phyloP scores from a whole-genome alignment of 352 stramenopile species.

The Phytophthora macrochlamydospora region DNA sequence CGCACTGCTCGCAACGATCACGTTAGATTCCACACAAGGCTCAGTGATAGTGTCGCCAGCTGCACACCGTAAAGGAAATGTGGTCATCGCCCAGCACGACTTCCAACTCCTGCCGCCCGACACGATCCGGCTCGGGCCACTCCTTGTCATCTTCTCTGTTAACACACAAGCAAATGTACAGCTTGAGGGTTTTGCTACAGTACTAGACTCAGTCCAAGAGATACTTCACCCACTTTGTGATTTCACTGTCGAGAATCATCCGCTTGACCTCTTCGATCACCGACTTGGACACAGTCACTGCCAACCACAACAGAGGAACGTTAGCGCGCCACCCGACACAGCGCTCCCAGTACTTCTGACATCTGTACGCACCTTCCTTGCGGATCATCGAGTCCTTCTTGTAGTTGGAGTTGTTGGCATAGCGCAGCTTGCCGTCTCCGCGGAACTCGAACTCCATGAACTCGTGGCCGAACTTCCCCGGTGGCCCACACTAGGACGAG shows the following conservation, averaged over 20 bases:
- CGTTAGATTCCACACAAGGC: constrained; percentile 4
- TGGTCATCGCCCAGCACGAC: constrained; percentile 95
- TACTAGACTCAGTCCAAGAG: too few species aligned
- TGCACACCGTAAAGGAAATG: constrained; percentile 94
- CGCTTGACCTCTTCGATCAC: constrained; percentile 95
- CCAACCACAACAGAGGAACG: neutral
- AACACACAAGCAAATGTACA: constrained; percentile 7
- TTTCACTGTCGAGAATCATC: constrained; percentile 92
- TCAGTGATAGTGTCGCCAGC: neutral
- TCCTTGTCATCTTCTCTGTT: constrained; percentile 93
- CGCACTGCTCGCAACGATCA: constrained; percentile 60
- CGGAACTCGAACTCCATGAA: constrained; percentile 98
- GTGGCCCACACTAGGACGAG: constrained; percentile 88
- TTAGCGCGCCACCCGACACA: constrained; percentile 2
- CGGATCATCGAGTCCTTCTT: constrained; percentile 98
- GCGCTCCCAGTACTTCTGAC: neutral
- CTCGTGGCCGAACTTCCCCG: constrained; percentile 97
- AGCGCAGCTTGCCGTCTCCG: constrained; percentile 91
- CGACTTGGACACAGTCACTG: constrained; percentile 90
- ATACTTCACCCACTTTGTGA: constrained; percentile 76
- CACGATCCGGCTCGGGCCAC: constrained; percentile 94
- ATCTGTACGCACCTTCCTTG: constrained; percentile 87
- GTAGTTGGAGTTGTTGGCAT: constrained; percentile 99
- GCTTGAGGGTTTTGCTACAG: neutral
- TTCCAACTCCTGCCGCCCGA: constrained; percentile 96